These are phyloP conservation scores for Pseudohyphozyma bogoriensis DNA, from an alignment of 768 basidiomycete species.

Conservation along the genomic window DNA sequence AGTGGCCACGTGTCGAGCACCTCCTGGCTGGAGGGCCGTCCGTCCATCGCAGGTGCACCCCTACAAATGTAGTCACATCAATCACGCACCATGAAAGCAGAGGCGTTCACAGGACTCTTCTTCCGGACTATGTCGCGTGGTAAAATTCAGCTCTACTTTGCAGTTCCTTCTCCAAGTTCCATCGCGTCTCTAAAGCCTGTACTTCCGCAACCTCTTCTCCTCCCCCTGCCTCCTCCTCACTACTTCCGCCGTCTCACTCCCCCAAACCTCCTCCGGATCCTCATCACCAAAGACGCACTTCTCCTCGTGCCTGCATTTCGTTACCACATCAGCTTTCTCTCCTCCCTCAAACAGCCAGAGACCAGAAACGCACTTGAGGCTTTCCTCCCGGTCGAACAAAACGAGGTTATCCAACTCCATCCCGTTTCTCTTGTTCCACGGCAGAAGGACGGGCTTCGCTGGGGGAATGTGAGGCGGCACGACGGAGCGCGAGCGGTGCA, in stretches of 20 bases:
- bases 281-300: conserved; percentile 37
- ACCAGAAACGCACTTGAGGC: neutral
- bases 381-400: conserved; percentile 67
- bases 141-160: no score
- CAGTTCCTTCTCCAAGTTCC: no score
- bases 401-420: conserved; percentile 72
- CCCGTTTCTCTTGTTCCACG: conserved; percentile 64
- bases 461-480: conserved; percentile 66
- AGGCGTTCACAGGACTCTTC: no score
- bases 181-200: conserved; percentile 10
- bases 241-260: conserved; percentile 49
- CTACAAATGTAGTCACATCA: no score
- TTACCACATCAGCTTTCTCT: neutral
- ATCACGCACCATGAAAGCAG: no score
- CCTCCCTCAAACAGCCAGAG: neutral
- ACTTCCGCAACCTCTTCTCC: conserved; percentile 40
- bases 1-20: no score
- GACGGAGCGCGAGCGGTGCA: conserved; percentile 60
- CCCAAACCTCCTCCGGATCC: conserved; percentile 58
- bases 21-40: no score
- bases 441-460: conserved; percentile 58
- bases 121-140: no score
- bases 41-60: no score
- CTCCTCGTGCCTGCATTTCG: conserved; percentile 30
- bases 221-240: conserved; percentile 55